Percentiles rank a stretch among this genome's conserved stretches.
phyloP scores from a whole-genome alignment of 176 grass and related monocot genomes.

The Hordeum marinum region DNA sequence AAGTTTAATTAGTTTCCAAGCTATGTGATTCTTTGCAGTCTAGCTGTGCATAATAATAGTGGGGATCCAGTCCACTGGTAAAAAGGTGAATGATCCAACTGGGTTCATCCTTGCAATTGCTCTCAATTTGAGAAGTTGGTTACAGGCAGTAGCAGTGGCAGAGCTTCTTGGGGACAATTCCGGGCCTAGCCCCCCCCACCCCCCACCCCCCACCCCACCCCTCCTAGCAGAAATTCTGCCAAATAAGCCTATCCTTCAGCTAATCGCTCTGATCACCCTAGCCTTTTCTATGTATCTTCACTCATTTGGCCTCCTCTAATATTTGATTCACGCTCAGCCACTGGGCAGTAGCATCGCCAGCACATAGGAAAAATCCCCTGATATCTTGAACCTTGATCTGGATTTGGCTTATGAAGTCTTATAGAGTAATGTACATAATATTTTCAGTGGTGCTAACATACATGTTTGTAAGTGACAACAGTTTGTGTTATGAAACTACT shows the following conservation, averaged over 20 bases:
- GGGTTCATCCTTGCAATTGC: neutral
- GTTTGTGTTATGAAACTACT: neutral
- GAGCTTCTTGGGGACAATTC: too few relatives aligned
- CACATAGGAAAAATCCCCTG: neutral
- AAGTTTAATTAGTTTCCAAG: neutral
- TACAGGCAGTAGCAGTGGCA: too few relatives aligned
- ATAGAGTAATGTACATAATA: neutral
- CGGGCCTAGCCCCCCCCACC: too few relatives aligned
- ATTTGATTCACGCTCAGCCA: too few relatives aligned
- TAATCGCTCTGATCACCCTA: too few relatives aligned
- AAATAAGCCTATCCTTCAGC: too few relatives aligned
- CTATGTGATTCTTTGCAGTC: neutral
- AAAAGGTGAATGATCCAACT: neutral
- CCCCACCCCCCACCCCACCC: too few relatives aligned
- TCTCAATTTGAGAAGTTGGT: neutral
- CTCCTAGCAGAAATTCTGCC: too few relatives aligned
- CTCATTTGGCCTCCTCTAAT: too few relatives aligned
- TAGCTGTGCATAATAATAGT: neutral
- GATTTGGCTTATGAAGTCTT: neutral
- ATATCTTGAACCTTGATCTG: neutral
- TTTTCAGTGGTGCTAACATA: neutral
- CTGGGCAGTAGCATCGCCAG: neutral
- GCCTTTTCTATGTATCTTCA: too few relatives aligned
- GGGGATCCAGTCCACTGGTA: neutral
- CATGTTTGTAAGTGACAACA: constrained; percentile 1